Percentiles rank a stretch among this genome's conserved stretches.
phyloP scores from a whole-genome alignment of 163 green algal genomes.

The Smithsoniella earleae region DNA sequence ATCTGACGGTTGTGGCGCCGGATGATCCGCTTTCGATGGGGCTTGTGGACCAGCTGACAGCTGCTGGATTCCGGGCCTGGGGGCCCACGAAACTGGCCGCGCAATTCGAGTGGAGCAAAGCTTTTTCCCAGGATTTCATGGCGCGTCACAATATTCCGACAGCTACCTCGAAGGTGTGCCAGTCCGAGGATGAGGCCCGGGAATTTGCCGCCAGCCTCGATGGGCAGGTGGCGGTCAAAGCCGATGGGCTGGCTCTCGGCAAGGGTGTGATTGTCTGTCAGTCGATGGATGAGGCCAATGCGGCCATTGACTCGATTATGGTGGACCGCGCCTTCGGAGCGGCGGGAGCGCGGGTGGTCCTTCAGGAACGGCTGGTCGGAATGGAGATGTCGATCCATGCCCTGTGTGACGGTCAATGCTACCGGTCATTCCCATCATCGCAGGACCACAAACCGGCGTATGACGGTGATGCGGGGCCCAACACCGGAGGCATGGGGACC shows the following conservation, averaged over 20 bases:
- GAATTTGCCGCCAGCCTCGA: too few species aligned
- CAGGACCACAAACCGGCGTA: conserved; percentile 90
- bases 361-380: too few species aligned
- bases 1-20: conserved; percentile 85
- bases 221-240: conserved; percentile 96
- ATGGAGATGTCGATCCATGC: too few species aligned
- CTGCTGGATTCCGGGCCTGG: conserved; percentile 71
- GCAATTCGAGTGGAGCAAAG: conserved; percentile 88
- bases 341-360: too few species aligned
- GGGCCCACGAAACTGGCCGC: conserved; percentile 73
- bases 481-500: conserved; percentile 97
- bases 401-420: too few species aligned
- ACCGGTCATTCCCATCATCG: too few species aligned
- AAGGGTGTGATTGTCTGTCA: conserved; percentile 83
- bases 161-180: conserved; percentile 60
- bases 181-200: too few species aligned
- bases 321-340: too few species aligned
- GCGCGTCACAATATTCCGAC: too few species aligned
- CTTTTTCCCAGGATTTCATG: too few species aligned
- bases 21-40: conserved; percentile 87
- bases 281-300: conserved; percentile 62
- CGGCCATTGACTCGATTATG: conserved; percentile 85
- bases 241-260: conserved; percentile 83
- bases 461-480: conserved; percentile 91
- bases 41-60: conserved; percentile 68